Base-by-base conservation (phyloP, 2,329 filamentous ascomycete species). In the Xylariomycetidae sp. region DNA sequence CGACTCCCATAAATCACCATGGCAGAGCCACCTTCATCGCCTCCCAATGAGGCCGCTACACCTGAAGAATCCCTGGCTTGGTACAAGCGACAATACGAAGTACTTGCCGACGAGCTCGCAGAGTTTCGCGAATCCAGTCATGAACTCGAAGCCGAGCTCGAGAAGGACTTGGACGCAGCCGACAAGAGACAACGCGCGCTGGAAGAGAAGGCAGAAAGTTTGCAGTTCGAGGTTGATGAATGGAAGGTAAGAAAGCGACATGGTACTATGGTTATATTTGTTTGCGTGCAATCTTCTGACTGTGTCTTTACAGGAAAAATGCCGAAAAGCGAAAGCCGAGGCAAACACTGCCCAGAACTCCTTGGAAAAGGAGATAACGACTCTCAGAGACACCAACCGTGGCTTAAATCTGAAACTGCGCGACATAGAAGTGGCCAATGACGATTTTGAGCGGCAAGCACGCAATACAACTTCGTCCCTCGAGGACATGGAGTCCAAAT, bases 371-470 rank as follows among this genome's bases (percentile, higher is more conserved):
- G 92, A 98, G 62, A 89, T 98, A 51, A 98, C 92, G 6, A 83
- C 77, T 7, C 72, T 98, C 50, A 84, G 92, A 54, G 89, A 98
- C 46, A 62, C 80, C 30, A 94, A 88, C 60, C 74, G 92, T 45
- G 81, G 82, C 4, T 64, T 96, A 41, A 85, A 92, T 52, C 70
- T 95, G 43, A 86, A 77, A 61, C 69, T 98, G 37, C 82, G 92
- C 48, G 92, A 98, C 59, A 95, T 90, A 50, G 92, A 98, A 63
- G 92, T 98, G 35, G 88, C 86, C 58, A 98, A 97, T 65, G 92
- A 98, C 69, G 92, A 98, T 62, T 96, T 90, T 57, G 92, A 98
- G 68, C 82, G 88, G 46, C 90, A 97, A 66, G 90, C 92, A 48
- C 82, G 92, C 50, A 92, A 96, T 62, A 96, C 90, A 17, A 89